phyloP scores from a whole-genome alignment of 305 asterid genomes.

The Nicotiana rustica region DNA sequence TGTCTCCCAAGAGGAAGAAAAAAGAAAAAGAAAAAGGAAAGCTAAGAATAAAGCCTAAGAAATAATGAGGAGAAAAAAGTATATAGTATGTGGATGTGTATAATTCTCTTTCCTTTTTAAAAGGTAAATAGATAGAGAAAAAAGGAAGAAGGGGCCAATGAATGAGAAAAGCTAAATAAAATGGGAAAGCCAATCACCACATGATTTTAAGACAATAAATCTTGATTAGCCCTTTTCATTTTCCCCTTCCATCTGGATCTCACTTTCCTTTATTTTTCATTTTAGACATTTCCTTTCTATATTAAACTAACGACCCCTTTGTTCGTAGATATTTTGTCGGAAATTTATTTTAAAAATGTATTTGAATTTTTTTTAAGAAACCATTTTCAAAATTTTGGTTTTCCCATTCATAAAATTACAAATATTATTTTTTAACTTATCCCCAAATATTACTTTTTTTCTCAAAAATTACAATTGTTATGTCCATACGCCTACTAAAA shows the following conservation, averaged over 20 bases:
- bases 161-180: constrained; percentile 29
- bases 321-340: no score
- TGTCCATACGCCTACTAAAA: no score
- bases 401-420: no score
- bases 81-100: constrained; percentile 14
- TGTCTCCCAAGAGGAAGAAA: constrained; percentile 33
- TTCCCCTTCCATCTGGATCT: constrained; percentile 15
- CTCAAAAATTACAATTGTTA: no score
- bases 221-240: constrained; percentile 5
- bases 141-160: constrained; percentile 5
- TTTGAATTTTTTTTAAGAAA: no score
- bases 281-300: constrained; percentile 5
- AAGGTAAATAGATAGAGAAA: not conserved
- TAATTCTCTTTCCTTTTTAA: constrained; percentile 13
- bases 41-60: constrained; percentile 21
- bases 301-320: no score
- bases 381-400: no score
- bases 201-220: constrained; percentile 26
- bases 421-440: no score
- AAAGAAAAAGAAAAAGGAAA: constrained; percentile 23
- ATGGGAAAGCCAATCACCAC: constrained; percentile 28
- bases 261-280: constrained; percentile 15
- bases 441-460: no score
- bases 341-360: no score
- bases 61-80: constrained; percentile 18